A percentile compares a stretch with the other conserved stretches of the same genome.
Evolutionary conservation across 176 grass and related monocot species (phyloP).

Genomic region (Leersia perrieri): DNA sequence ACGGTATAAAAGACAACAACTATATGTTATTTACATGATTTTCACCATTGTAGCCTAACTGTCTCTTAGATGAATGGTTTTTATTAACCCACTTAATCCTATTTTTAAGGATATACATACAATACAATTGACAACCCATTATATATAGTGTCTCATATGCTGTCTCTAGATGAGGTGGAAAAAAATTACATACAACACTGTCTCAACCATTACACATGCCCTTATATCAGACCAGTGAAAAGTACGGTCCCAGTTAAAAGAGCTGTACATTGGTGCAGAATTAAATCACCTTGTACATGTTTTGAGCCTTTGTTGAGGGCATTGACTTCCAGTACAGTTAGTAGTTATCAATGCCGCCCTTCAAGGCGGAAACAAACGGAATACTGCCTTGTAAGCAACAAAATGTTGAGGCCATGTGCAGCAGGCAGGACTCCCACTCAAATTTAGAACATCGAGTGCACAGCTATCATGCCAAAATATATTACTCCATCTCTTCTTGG

Average conservation of each 20-base stretch:
- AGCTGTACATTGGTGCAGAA: background rate
- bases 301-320: no score
- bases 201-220: no score
- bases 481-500: constrained; percentile 3
- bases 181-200: no score
- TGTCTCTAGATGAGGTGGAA: no score
- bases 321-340: constrained; percentile 4
- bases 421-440: constrained; percentile 17
- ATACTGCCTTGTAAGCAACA: constrained; percentile 22
- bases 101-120: no score
- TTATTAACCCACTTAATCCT: no score
- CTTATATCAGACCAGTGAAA: constrained; percentile 18
- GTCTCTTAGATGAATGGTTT: no score
- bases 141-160: no score
- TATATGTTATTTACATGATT: no score
- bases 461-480: constrained; percentile 18
- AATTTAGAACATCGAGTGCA: constrained; percentile 29
- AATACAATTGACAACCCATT: no score
- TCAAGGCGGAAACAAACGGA: constrained; percentile 15
- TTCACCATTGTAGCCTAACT: no score
- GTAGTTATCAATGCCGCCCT: constrained; percentile 7
- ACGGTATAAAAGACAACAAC: no score
- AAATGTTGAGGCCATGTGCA: constrained; percentile 35
- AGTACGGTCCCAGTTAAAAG: constrained; percentile 4
- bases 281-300: background rate